Conservation (phyloP, 768 basidiomycete genomes). For the Baorangia bicolor region DNA sequence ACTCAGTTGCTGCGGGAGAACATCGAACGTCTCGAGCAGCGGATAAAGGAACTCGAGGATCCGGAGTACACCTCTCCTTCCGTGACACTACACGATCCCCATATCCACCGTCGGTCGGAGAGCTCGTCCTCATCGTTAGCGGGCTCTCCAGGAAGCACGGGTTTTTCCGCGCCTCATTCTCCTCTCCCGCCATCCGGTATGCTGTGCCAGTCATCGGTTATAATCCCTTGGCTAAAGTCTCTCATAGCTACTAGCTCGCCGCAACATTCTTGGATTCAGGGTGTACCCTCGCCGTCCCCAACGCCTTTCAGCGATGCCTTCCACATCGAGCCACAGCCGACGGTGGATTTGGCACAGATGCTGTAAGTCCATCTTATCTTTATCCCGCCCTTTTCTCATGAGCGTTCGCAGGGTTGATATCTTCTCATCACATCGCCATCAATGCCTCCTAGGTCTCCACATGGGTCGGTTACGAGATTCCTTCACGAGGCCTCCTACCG, state of each 20-base stretch:
- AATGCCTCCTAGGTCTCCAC: constrained; percentile 70
- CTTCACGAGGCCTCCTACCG: constrained; percentile 47
- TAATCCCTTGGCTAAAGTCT: constrained; percentile 7
- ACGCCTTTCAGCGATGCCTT: constrained; percentile 52
- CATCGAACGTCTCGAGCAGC: constrained; percentile 67
- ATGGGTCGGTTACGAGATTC: constrained; percentile 65
- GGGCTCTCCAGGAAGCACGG: constrained; percentile 51
- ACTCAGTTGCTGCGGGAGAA: constrained; percentile 81
- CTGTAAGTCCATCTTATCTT: constrained; percentile 45
- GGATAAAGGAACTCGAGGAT: constrained; percentile 74
- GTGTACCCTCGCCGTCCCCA: constrained; percentile 51
- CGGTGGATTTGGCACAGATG: constrained; percentile 62
- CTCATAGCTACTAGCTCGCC: constrained; percentile 47
- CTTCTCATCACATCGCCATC: constrained; percentile 71
- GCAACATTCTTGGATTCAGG: constrained; percentile 50
- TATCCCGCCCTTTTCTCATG: constrained; percentile 4
- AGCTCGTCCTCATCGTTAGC: constrained; percentile 53
- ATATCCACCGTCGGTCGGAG: constrained; percentile 40
- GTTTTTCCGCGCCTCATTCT: constrained; percentile 54
- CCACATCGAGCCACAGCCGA: constrained; percentile 46
- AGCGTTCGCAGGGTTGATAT: constrained; percentile 58
- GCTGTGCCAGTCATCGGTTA: constrained; percentile 13
- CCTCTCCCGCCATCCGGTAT: constrained; percentile 57
- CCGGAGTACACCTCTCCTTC: constrained; percentile 67
- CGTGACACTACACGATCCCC: constrained; percentile 71